phyloP scores from a whole-genome alignment of 108 stramenopile species.

The Nitzschia putrida region DNA sequence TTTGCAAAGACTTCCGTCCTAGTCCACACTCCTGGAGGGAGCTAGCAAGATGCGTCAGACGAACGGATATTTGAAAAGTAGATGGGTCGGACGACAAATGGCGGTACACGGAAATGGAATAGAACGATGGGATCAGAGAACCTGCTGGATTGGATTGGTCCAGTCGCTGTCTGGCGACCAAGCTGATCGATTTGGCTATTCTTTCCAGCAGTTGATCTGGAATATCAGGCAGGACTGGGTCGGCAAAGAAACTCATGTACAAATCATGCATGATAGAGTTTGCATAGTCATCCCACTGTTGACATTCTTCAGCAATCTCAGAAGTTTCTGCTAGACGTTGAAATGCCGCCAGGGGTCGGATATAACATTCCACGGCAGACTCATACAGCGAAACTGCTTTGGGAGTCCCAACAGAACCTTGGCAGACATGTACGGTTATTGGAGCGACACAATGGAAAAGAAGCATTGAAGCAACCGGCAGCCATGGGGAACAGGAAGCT shows the following conservation, averaged over 20 bases:
- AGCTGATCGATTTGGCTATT: slow-evolving; percentile 28
- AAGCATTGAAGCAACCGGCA: slow-evolving; percentile 3
- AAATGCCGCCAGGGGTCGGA: slow-evolving; percentile 30
- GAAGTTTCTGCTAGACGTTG: slow-evolving; percentile 3
- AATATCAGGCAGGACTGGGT: neutral
- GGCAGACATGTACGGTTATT: neutral
- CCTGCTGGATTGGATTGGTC: slow-evolving; percentile 2
- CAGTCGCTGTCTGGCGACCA: slow-evolving; percentile 19
- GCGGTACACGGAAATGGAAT: slow-evolving; percentile 15
- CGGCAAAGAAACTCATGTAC: neutral
- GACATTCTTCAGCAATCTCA: neutral
- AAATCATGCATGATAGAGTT: slow-evolving; percentile 5
- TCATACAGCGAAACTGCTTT: slow-evolving; percentile 8
- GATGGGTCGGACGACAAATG: neutral
- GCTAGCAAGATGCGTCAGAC: slow-evolving; percentile 20
- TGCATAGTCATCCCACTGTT: neutral
- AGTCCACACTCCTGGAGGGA: slow-evolving; percentile 2
- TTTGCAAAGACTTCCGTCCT: neutral
- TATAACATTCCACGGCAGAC: slow-evolving; percentile 24
- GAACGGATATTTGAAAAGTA: slow-evolving; percentile 1
- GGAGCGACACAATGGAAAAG: slow-evolving; percentile 28
- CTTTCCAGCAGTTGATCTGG: slow-evolving; percentile 20
- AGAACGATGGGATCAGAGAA: slow-evolving; percentile 13
- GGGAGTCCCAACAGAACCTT: neutral
- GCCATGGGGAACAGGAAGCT: too few relatives aligned